phyloP scores from a whole-genome alignment of 257 asterid species.

The Asclepias syriaca region DNA sequence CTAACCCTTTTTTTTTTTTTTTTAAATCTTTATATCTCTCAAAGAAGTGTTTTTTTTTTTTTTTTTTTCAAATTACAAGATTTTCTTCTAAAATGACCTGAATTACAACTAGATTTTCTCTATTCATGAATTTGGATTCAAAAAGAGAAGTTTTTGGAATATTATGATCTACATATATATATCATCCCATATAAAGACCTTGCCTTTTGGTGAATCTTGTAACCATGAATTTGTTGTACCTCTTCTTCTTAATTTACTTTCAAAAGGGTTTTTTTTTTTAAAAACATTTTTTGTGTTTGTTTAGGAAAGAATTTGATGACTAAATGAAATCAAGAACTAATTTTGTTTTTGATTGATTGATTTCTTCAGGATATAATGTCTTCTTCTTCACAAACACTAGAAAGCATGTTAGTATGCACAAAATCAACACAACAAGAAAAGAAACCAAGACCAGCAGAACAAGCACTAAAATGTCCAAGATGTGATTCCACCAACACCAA shows the following conservation, averaged over 20 bases:
- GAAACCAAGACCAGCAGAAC: conserved; percentile 66
- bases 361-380: conserved; percentile 45
- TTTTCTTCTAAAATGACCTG: no score
- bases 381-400: conserved; percentile 54
- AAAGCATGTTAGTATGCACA: conserved; percentile 71
- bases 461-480: conserved; percentile 76
- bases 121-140: background rate
- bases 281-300: no score
- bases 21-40: no score
- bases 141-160: background rate
- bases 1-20: no score
- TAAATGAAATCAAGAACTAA: background rate
- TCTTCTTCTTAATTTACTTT: no score
- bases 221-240: no score
- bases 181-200: background rate
- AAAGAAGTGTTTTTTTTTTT: no score
- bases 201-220: background rate
- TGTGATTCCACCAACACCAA: conserved; percentile 93
- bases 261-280: no score
- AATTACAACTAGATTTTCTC: no score
- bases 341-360: background rate
- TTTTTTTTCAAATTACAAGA: no score
- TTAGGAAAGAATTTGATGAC: no score
- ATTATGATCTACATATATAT: background rate
- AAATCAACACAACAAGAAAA: conserved; percentile 52